Base-by-base conservation (phyloP, 495 filamentous ascomycete species). In the Talaromyces ruber region DNA sequence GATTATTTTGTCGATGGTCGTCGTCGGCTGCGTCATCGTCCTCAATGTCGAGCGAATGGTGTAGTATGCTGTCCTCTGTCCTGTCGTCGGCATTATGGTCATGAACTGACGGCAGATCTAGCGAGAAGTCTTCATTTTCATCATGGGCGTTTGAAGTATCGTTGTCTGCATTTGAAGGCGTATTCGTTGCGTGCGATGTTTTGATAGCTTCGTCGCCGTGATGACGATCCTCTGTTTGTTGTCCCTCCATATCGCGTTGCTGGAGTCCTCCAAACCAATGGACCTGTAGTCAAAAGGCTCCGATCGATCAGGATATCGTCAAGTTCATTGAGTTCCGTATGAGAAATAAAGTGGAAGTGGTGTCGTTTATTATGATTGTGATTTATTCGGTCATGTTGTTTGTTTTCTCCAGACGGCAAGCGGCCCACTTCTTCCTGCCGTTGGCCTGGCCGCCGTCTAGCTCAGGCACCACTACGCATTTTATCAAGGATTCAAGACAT, bases 31-130 rank as follows among this genome's bases (percentile, higher is more conserved):
- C 60, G 29, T 78, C 71, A 61, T 70, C 77, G 61, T 77, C 70
- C 45, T 79, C 75, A 64, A 68, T 74, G 26, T 68, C 73, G 47
- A 68, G 61, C n/a, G 62, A 60, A n/a, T 39, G 58, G 39, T 62
- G 63, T 53, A 73, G 68, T 26, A 65, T 21, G 57, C 70, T 72
- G 53, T 63, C 62, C 6, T 67, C 66, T 25, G 30, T 7, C 1
- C 6, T 59, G 39, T 72, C 76, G 58, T 66, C 76, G 56, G 77
- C 72, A 58, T 78, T 73, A 61, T 68, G 66, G 54, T 78, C 76
- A 30, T 69, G 69, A 62, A 74, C 66, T n/a, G 75, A 74, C 62
- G 76, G 72, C 25, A 75, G 66, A 9, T 67, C 66, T 4, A 62
- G 54, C 59, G 50, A 71, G 63, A 66, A 66, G 47, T 69, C 67